Evolutionary conservation across 2,329 filamentous ascomycete genomes (phyloP), one percentile per base, ranked within the genome.

Genomic region (Microcyclosporella mali): DNA sequence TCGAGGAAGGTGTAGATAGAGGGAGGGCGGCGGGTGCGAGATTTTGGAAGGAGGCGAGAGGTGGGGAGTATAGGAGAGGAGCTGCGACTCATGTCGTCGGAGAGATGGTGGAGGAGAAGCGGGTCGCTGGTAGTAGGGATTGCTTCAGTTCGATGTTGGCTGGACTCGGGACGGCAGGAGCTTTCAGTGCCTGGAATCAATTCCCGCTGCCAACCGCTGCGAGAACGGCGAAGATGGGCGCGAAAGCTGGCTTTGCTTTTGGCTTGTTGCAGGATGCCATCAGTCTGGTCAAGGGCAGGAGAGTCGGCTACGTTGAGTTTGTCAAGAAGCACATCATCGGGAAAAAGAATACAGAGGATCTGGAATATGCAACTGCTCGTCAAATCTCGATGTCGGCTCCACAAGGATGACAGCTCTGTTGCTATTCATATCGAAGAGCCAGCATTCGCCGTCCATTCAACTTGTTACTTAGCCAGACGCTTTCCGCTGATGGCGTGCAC

Each of bases 1-100:
- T 92, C 37, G 92, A 97, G 69, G 85, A 90, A 64, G 82, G 85
- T 43, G 82, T 95, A 38, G 89, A 95, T 67, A 73, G 81, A 4
- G 82, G 81, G 27, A 55, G 70, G 3, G 88, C 94, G 65, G 74
- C 80, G 4, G 81, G 81, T 14, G 57, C 67, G 2, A 68, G 71
- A 40, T 61, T 60, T 30, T 66, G 65, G 63, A 46, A 58, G 35
- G 63, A 70, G 40, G 34, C 41, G 2, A 37, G 37, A 21, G 36
- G 19, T 30, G 41, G 41, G 8, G 33, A 38, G 14, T 30, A 32
- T 6, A 38, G 27, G 29, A 44, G 31, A 16, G 31, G 37, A 28
- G 35, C 25, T 1, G n/a, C n/a, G n/a, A n/a, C 4, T 17, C 18
- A 36, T 10, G 28, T 28, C 11, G 25, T 18, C 4, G 27, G 27